Evolutionary conservation across 106 monocot genomes (phyloP), one percentile per base, ranked within the genome.

Genomic region (Cymbidium sinense): DNA sequence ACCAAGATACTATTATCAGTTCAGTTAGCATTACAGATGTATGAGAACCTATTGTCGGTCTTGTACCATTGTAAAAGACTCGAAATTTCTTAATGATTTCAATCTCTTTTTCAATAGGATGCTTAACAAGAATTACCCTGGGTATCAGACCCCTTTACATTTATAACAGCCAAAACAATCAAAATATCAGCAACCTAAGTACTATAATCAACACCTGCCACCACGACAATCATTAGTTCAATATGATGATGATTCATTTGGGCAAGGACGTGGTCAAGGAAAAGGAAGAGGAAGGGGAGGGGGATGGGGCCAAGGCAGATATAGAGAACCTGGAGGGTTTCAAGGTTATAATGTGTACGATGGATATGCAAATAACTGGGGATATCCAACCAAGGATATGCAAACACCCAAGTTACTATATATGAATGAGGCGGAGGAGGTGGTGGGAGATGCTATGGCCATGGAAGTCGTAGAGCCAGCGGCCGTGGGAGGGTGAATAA

Each of bases 41-140:
- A 12, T 98, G 94, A 94, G 96, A 98, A 86, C 96, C 96, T 44
- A 94, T 98, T 84, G 96, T 94, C 77, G 96, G 96, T 70, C 96
- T 98, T 81, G 87, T 98, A 51, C 96, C 96, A 37, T 70, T 99
- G 85, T 90, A 99, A 77, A 89, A 70, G 75, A 95, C 92, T 12
- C 92, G 98, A 19, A 92, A 92, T 89, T 92, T 99, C 54, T 99
- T 95, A 41, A 93, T 99, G 92, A 95, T 99, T n/a, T 95, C 98
- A 77, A 95, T 99, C 61, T 80, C 95, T 73, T 79, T 99, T 28
- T 99, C 98, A n/a, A 54, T 2, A 83, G 76, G 72, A 86, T 87
- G 55, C 86, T 92, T 4, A 86, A 92, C 80, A 90, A 82, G 75
- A 80, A 86, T 36, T 86, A 92, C 73, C 90, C 92, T 73, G 98